Evolutionary conservation across 306 rosid species (phyloP).

Genomic region (Comarum palustre): DNA sequence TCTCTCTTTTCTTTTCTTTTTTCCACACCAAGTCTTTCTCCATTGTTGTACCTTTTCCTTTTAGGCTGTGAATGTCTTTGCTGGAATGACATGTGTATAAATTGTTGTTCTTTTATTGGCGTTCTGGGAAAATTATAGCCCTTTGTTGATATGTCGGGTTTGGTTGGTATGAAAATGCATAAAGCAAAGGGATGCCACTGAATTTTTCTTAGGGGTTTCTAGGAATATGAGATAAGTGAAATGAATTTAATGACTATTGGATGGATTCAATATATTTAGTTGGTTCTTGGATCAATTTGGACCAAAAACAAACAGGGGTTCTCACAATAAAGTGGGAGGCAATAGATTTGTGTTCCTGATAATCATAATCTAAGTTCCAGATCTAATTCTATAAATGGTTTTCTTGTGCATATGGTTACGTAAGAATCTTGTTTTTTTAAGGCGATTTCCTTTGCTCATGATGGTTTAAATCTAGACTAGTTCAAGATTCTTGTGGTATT

Average conservation of each 20-base stretch:
- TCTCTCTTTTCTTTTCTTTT: not conserved
- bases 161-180: slow-evolving; percentile 13
- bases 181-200: not conserved
- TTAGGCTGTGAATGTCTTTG: not conserved
- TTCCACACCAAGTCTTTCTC: not conserved
- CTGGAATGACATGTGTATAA: not conserved
- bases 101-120: slow-evolving; percentile 23
- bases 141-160: slow-evolving; percentile 1
- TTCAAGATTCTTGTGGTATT: not conserved
- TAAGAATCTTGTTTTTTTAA: not conserved
- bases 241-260: not conserved
- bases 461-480: not conserved
- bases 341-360: slow-evolving; percentile 2
- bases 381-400: slow-evolving; percentile 2
- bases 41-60: slow-evolving; percentile 15
- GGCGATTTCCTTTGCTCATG: not conserved
- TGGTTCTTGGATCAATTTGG: not conserved
- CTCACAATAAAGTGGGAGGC: not conserved
- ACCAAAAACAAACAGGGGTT: not conserved
- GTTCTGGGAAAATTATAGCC: slow-evolving; percentile 13
- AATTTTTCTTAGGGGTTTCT: not conserved
- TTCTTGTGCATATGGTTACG: not conserved
- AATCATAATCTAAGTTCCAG: not conserved
- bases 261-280: not conserved
- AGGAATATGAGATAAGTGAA: not conserved